A percentile compares a stretch with the other conserved stretches of the same genome.
phyloP scores from a whole-genome alignment of 495 filamentous ascomycete species.

The Aspergillus sclerotioniger region DNA sequence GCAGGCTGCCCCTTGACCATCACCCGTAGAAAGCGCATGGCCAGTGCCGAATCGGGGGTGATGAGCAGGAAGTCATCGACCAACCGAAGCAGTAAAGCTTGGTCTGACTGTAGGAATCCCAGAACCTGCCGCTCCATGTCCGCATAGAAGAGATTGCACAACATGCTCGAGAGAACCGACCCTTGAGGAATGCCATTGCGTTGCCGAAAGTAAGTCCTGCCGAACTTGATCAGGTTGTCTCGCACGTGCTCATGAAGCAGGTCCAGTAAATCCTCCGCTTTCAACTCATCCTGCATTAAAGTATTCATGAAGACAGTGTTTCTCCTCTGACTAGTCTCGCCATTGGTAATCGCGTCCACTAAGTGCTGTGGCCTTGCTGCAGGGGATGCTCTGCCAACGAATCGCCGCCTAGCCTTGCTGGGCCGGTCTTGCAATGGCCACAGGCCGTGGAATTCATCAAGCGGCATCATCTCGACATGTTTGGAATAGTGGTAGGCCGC shows the following conservation, averaged over 20 bases:
- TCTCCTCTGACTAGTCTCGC: conserved; percentile 40
- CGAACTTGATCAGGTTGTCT: conserved; percentile 82
- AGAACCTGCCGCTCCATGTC: conserved; percentile 72
- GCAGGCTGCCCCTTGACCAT: conserved; percentile 77
- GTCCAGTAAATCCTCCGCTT: conserved; percentile 58
- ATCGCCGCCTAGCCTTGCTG: conserved; percentile 59
- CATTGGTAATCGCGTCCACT: conserved; percentile 49
- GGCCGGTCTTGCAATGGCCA: conserved; percentile 14
- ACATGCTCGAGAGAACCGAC: conserved; percentile 75
- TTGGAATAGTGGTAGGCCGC: conserved; percentile 68
- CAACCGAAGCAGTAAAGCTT: conserved; percentile 72
- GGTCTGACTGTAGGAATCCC: conserved; percentile 56
- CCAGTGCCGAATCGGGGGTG: conserved; percentile 63
- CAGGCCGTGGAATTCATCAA: conserved; percentile 17
- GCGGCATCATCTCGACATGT: conserved; percentile 66
- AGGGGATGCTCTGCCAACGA: conserved; percentile 57
- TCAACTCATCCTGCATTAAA: conserved; percentile 49
- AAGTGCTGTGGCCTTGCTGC: conserved; percentile 52
- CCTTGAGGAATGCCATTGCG: conserved; percentile 90
- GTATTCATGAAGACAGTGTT: conserved; percentile 75
- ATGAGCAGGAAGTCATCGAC: conserved; percentile 93
- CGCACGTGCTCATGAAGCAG: conserved; percentile 75
- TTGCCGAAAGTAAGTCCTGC: conserved; percentile 86
- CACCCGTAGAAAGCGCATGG: conserved; percentile 64
- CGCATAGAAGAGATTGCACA: conserved; percentile 95